Evolutionary conservation across 106 monocot species (phyloP).

Genomic region (Dactylorhiza incarnata): DNA sequence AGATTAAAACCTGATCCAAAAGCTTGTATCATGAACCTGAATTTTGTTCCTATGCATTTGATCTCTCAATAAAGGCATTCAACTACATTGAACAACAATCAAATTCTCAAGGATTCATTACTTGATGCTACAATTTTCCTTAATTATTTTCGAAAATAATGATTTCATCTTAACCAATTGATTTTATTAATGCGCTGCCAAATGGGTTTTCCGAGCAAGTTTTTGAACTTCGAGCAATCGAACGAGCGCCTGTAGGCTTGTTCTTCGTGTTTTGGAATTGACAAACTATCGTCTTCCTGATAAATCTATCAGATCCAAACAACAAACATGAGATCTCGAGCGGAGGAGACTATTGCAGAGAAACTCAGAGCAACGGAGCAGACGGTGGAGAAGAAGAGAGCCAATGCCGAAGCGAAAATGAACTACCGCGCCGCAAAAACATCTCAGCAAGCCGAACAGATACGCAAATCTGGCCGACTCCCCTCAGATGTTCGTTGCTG

Average conservation of each 20-base stretch:
- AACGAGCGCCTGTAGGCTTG: too few species aligned
- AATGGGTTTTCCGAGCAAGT: not conserved
- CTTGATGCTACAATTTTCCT: too few species aligned
- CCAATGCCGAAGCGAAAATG: constrained; percentile 38
- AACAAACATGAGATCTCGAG: constrained; percentile 40
- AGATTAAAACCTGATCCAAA: too few species aligned
- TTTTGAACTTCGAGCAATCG: not conserved
- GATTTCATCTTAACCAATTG: too few species aligned
- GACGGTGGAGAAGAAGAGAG: constrained; percentile 41
- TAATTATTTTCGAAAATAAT: too few species aligned
- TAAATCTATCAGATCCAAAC: constrained; percentile 36
- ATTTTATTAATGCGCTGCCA: too few species aligned
- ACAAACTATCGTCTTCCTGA: not conserved
- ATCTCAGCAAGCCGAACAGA: constrained; percentile 36
- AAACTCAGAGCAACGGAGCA: constrained; percentile 26
- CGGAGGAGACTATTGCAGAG: constrained; percentile 40
- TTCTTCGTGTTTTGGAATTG: not conserved
- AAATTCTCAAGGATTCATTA: not conserved
- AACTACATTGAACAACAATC: not conserved
- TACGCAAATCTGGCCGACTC: constrained; percentile 36
- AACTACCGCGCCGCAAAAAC: constrained; percentile 30
- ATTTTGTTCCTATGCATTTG: not conserved
- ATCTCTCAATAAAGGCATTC: not conserved
- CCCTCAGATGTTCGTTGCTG: constrained; percentile 38
- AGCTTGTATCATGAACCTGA: not conserved